Evolutionary conservation across 1,139 yeast genomes (phyloP), one percentile per base, ranked within the genome.

Genomic region (Ashbya aceris): DNA sequence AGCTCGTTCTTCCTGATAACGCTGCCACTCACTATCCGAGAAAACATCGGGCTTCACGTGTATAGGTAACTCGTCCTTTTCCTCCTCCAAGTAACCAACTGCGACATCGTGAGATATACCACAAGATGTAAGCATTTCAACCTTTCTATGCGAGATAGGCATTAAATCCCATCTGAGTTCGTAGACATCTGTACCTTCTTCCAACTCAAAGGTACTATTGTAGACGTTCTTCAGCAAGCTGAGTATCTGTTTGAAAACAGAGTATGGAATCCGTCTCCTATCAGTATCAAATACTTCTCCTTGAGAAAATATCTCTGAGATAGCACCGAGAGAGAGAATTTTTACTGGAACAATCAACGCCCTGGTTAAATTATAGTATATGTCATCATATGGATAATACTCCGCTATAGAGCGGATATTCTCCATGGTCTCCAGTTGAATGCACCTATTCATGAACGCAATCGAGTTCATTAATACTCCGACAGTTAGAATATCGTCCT

Each of bases 401-500:
- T 48, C 43, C 13, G 49, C 47, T 20, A 54, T 51, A 28, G 52
- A 49, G 20, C 49, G 48, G n/a, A 59, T 45, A 38, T 49, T 52
- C 41, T 59, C 64, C 55, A 60, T 51, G 4, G 54, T 44, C 9
- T 58, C 61, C 11, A 49, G 33, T 38, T 45, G 64, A 6, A 69
- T 67, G 0, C 69, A 55, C 39, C 66, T 68, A 29, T 66, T 66
- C 48, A 74, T 63, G 26, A 73, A 61, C 8, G 65, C 61, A n/a
- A 74, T 54, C 2, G 66, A 56, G 40, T 69, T 70, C 42, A 68
- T 63, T 11, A 74, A 53, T 8, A 71, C 64, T 42, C 72, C 68
- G 34, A 67, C 61, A 2, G 64, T 55, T 8, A 76, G 51, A 38
- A 73, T 66, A 36, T 65, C 71, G 2, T 56, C 55, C 7, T 61